Evolutionary conservation across 352 stramenopile genomes (phyloP), one percentile per base, ranked within the genome.

Genomic region (Phytopythium ostracodes): DNA sequence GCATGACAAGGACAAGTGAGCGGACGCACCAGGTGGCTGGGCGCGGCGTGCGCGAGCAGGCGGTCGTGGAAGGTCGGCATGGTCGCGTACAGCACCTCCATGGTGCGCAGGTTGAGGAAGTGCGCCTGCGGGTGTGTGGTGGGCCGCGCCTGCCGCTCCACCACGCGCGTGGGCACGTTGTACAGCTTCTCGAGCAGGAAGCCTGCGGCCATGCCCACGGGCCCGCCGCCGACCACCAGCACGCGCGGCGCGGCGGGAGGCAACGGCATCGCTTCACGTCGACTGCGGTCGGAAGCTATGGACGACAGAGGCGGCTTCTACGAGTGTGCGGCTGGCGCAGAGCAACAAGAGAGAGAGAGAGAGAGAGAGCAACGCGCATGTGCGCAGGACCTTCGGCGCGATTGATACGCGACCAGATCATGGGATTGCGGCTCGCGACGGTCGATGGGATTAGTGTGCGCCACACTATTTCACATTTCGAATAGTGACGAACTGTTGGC

Each of bases 91-190:
- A 98, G 71, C 63, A 98, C 88, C 63, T 98, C 95, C 91, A 98
- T 98, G 1, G 88, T 96, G 33, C 95, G 79, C 9, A 97, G 76
- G 65, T 98, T 98, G 36, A 98, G 81, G 74, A 98, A 98, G 69
- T 98, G 95, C 56, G 95, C 95, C 71, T 98, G 93, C 10, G 95
- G 95, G 70, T 98, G 95, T 24, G 70, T 82, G 54, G 86, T 95
- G 20, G 82, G 81, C 62, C 76, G 72, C 40, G 65, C 63, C 54
- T 95, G 82, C 25, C 84, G 81, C 72, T 95, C 86, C n/a, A 95
- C 65, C 22, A 95, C 76, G 54, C 85, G 84, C 8, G 81, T 83
- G 14, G 72, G 77, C 15, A 95, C 71, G 44, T 79, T 71, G 60
- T 85, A 95, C 25, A 93, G 66, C 40, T 81, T 76, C 59, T 95